Base-by-base conservation (phyloP, 352 stramenopile species). In the Phytophthora idaei region DNA sequence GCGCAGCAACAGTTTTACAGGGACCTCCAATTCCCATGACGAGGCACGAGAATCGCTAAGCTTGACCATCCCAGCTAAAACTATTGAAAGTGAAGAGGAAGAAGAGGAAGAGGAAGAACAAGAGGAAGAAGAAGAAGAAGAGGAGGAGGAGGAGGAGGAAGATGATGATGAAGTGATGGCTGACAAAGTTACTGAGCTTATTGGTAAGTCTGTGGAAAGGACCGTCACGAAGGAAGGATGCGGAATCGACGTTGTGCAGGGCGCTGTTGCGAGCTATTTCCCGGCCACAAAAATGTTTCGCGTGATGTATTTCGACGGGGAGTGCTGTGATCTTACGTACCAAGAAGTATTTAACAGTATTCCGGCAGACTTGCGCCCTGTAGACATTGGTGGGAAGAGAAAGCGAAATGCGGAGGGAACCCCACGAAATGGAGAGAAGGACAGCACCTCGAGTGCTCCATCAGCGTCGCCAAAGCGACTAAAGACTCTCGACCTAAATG, bases 211-310 rank as follows among this genome's bases (percentile, higher is more conserved):
- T 10, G 73, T 93, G 21, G 73, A 74, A 28, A 82, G 74, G 51
- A 68, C 48, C 9, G 54, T 80, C 31, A 56, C 69, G 27, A 78
- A 72, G 37, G 67, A 73, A 61, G 63, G 57, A 32, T 73, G 76
- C 11, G 65, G 57, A 2, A 55, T 69, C 36, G 67, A 81, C 45
- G 57, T 50, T 27, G 68, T 90, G 8, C 74, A 72, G 31, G 85
- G 85, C 41, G 75, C 80, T 2, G 83, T 93, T 21, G 80, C 79
- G 41, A 78, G 71, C 34, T 93, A 90, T 57, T 93, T 93, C 47
- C 79, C 81, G n/a, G 85, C 85, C 3, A 93, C 81, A 15, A 83
- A 83, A 31, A 93, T 81, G 76, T 93, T 88, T 53, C 81, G 85
- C 8, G 76, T 93, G 9, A 73, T 93, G 42, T 90, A 86, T 41